Conservation (phyloP, 345 rosid genomes). For the Odontarrhena argentea region DNA sequence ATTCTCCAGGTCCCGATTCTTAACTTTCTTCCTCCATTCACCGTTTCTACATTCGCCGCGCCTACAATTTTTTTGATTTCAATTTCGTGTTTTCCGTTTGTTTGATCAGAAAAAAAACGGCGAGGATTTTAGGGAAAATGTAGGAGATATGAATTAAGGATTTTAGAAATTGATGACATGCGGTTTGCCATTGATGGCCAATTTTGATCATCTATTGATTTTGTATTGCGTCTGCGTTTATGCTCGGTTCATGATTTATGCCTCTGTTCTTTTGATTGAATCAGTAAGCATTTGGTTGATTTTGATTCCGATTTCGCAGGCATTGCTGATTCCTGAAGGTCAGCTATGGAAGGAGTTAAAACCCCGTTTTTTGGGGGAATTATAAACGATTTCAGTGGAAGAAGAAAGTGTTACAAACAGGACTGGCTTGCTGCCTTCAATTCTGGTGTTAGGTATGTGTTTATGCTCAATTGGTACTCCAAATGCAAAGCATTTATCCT, state of each 20-base stretch:
- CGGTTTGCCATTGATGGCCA: no score
- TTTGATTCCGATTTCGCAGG: no score
- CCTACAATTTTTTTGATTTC: background rate
- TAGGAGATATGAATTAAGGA: background rate
- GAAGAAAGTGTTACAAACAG: conserved; percentile 60
- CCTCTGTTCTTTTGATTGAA: no score
- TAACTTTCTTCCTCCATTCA: background rate
- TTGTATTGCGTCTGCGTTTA: no score
- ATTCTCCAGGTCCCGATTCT: conserved; percentile 33
- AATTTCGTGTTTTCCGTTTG: background rate
- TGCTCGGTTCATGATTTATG: no score
- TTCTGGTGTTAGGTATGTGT: conserved; percentile 54
- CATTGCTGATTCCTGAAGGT: conserved; percentile 36
- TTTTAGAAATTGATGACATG: background rate
- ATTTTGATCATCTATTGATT: no score
- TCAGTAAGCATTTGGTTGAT: no score
- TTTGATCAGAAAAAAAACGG: background rate
- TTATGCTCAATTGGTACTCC: background rate
- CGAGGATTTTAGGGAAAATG: background rate
- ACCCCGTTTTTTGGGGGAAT: conserved; percentile 58
- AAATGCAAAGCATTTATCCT: background rate
- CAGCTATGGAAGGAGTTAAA: conserved; percentile 48
- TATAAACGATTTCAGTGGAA: conserved; percentile 53
- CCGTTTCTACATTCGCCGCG: background rate
- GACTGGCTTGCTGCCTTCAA: conserved; percentile 53